Percentiles rank a stretch among this genome's conserved stretches.
phyloP scores from a whole-genome alignment of 1,284 basidiomycete genomes.

The Tremellales sp. region DNA sequence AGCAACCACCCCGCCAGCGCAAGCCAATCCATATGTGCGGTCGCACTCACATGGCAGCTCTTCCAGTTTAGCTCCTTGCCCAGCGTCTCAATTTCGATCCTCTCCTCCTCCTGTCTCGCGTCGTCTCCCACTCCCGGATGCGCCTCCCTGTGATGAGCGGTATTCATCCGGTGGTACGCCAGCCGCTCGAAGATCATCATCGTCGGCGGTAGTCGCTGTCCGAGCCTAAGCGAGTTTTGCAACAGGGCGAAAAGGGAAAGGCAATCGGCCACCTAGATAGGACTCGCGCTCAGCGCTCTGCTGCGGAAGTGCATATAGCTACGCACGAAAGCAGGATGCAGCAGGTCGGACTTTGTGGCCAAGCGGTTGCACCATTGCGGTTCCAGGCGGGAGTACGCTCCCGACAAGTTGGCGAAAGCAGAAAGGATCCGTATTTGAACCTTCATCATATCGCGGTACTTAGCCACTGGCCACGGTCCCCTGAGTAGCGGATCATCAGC shows the following conservation, averaged over 20 bases:
- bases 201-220: slow-evolving; percentile 37
- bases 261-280: slow-evolving; percentile 40
- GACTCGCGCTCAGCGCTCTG: not conserved
- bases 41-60: slow-evolving; percentile 18
- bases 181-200: slow-evolving; percentile 45
- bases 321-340: slow-evolving; percentile 45
- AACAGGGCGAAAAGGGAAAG: slow-evolving; percentile 40
- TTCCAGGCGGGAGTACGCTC: slow-evolving; percentile 33
- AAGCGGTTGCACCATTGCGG: slow-evolving; percentile 30
- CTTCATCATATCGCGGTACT: slow-evolving; percentile 33
- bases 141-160: not conserved
- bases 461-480: slow-evolving; percentile 44
- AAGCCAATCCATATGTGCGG: not conserved
- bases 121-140: not conserved
- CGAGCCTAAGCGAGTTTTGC: slow-evolving; percentile 33
- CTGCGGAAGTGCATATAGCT: not conserved
- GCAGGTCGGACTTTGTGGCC: slow-evolving; percentile 22
- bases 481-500: slow-evolving; percentile 10
- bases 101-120: not conserved
- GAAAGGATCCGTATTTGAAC: slow-evolving; percentile 31
- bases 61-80: slow-evolving; percentile 20
- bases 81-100: slow-evolving; percentile 7
- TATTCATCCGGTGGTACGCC: slow-evolving; percentile 21
- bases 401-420: slow-evolving; percentile 32
- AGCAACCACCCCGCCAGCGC: too few relatives aligned